Conservation (phyloP, 106 monocot genomes). For the Posidonia australis region DNA sequence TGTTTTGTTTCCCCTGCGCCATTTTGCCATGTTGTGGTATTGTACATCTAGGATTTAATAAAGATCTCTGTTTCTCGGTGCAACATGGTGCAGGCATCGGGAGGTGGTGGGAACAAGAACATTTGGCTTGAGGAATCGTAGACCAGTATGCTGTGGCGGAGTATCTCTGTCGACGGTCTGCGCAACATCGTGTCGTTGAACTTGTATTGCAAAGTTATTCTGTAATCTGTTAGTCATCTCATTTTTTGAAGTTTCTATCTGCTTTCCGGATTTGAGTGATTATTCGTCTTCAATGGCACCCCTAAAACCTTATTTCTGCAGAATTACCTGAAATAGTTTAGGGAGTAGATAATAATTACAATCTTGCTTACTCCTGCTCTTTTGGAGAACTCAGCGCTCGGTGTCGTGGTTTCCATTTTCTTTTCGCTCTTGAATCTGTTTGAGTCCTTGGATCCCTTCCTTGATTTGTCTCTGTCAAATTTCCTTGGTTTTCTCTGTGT, state of each 20-base stretch:
- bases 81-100: neutral
- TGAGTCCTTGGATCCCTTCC: neutral
- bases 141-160: constrained; percentile 56
- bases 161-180: constrained; percentile 43
- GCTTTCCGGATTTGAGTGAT: neutral
- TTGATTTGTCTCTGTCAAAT: neutral
- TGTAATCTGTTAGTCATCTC: constrained; percentile 30
- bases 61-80: too few relatives aligned
- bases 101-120: neutral
- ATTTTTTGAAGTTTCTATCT: neutral
- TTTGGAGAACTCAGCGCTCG: neutral
- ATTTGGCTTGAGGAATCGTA: neutral
- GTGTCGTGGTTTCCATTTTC: neutral
- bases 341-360: neutral
- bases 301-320: neutral
- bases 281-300: neutral
- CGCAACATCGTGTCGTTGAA: constrained; percentile 58
- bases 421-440: neutral
- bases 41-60: too few relatives aligned
- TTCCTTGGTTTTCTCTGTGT: neutral
- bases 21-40: too few relatives aligned
- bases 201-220: constrained; percentile 74
- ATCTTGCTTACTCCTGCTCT: neutral
- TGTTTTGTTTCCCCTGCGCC: too few relatives aligned
- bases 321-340: constrained; percentile 3